A percentile compares a stretch with the other conserved stretches of the same genome.
These are phyloP conservation scores for Gynostemma pentaphyllum DNA, from an alignment of 306 rosid genomes.

Conservation along the genomic window DNA sequence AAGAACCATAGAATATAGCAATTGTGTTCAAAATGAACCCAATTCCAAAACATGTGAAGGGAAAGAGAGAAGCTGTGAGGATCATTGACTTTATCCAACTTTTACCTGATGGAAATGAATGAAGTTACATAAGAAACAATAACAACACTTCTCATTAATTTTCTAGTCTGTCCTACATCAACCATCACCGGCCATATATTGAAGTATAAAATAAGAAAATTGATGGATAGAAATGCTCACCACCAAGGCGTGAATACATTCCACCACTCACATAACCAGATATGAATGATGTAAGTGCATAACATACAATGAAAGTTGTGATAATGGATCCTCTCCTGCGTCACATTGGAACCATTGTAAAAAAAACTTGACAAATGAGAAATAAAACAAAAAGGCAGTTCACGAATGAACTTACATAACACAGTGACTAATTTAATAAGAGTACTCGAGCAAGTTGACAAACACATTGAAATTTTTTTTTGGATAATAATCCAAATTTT, in stretches of 20 bases:
- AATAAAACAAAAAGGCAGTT: neutral
- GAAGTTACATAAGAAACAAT: slow-evolving; percentile 1
- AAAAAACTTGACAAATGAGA: neutral
- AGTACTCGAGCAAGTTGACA: neutral
- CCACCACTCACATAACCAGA: slow-evolving; percentile 99
- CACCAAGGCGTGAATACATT: slow-evolving; percentile 95
- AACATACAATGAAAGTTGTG: slow-evolving; percentile 92
- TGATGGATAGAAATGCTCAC: slow-evolving; percentile 21
- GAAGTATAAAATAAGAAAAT: neutral
- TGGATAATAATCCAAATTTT: no score
- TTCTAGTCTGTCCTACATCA: neutral
- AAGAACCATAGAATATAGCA: slow-evolving; percentile 93
- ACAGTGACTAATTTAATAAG: neutral
- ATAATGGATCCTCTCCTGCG: slow-evolving; percentile 94
- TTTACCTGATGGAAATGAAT: slow-evolving; percentile 50
- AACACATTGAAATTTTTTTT: no score
- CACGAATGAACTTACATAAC: neutral
- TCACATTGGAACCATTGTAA: neutral
- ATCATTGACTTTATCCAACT: slow-evolving; percentile 96
- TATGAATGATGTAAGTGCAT: slow-evolving; percentile 93
- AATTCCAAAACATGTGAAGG: slow-evolving; percentile 87
- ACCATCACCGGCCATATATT: neutral
- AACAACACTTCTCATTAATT: neutral
- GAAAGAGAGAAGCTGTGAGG: slow-evolving; percentile 95
- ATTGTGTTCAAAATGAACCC: slow-evolving; percentile 80